Evolutionary conservation across 1,139 yeast genomes (phyloP), one percentile per base, ranked within the genome.

Genomic region (Blastobotrys illinoisensis): DNA sequence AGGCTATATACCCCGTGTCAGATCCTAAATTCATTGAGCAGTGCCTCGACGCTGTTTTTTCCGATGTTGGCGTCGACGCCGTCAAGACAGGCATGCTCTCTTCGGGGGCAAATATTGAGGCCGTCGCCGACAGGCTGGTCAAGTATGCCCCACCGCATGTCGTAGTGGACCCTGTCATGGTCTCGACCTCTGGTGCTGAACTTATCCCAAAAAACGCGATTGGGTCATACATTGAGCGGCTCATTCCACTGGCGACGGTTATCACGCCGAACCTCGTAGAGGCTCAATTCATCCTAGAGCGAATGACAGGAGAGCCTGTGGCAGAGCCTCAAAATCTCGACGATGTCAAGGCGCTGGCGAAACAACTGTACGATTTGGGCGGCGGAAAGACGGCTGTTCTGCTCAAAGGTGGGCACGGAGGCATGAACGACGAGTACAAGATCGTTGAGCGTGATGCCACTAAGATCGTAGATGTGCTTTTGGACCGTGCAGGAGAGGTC

Each of bases 371-470:
- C 52, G 54, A 58, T 3, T 70, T 83, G 1, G 74, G 77, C 3
- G 79, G 85, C 59, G 60, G 72, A 7, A 32, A 32, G 40, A 32
- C 40, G 16, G 82, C 81, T 58, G 78, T 90, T 7, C 72, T 89
- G 48, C 76, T 90, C 16, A 90, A 89, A 70, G 97, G 96, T 19
- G 97, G 97, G 0, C 96, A 88, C 67, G 83, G 88, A 3, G 82
- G 85, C 18, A 60, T 65, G 6, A 57, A 62, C 52, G 63, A 50
- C 20, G 65, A 60, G 18, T 49, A 59, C 32, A 48, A 32, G 19
- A 63, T 55, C 7, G 56, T 48, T 1, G 51, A 54, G 19, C 45
- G 47, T 19, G 51, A 49, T 4, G 49, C 53, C 5, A 57, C 65
- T 2, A 65, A 68, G 6, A 73, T 86, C 9, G 72, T 80, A 5